Conservation (phyloP, 2,329 filamentous ascomycete genomes). For the Pyricularia pennisetigena region DNA sequence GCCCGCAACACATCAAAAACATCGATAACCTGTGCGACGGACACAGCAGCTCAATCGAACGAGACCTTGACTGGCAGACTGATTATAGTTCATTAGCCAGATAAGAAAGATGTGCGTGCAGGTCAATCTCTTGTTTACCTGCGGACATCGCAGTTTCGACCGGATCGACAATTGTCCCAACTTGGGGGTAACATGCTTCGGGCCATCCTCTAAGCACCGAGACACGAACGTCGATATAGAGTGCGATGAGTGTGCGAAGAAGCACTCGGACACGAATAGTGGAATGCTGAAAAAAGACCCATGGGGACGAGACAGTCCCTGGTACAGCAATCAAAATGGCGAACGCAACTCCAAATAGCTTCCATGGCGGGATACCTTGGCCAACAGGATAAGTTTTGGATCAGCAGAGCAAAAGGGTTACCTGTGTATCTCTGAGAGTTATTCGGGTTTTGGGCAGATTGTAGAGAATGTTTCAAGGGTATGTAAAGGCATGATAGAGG, state of each 20-base stretch:
- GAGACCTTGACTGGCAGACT: neutral
- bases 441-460: neutral
- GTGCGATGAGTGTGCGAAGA: conserved; percentile 14
- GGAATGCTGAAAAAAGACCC: conserved; percentile 8
- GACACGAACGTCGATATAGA: conserved; percentile 9
- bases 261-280: conserved; percentile 8
- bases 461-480: neutral
- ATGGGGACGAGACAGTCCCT: conserved; percentile 13
- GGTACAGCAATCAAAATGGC: neutral
- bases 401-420: neutral
- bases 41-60: neutral
- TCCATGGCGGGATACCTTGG: neutral
- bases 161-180: conserved; percentile 15
- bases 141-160: conserved; percentile 16
- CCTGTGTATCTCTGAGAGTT: neutral
- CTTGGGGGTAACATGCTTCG: conserved; percentile 15
- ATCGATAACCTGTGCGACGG: neutral
- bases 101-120: conserved; percentile 14
- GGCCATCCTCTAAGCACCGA: conserved; percentile 13
- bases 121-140: conserved; percentile 13
- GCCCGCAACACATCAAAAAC: neutral
- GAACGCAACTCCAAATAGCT: neutral
- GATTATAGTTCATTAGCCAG: neutral
- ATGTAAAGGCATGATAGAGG: too few relatives aligned
- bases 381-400: neutral